Percentiles rank a stretch among this genome's conserved stretches.
Conservation (phyloP, 331 rosid genomes). For the Quercus phellos region DNA sequence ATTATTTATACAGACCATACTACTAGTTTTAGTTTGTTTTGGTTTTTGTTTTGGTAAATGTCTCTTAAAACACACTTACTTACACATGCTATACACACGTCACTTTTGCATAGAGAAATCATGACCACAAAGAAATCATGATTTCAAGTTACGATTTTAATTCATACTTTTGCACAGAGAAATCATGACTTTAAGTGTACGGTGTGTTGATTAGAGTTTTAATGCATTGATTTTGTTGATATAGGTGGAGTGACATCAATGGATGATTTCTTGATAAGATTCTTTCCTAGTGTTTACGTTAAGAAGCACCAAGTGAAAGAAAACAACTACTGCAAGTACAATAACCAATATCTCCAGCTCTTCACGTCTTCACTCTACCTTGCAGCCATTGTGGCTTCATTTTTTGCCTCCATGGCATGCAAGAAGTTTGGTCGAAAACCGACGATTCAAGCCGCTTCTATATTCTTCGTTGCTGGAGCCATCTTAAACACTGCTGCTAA, state of each 20-base stretch:
- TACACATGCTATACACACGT: too few species aligned
- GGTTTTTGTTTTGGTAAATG: not conserved
- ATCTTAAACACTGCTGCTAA: not conserved
- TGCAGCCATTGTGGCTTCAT: constrained; percentile 12
- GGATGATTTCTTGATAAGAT: constrained; percentile 11
- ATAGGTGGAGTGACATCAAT: constrained; percentile 14
- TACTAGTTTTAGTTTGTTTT: not conserved
- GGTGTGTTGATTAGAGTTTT: not conserved
- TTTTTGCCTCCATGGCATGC: constrained; percentile 4
- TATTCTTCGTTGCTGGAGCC: constrained; percentile 9
- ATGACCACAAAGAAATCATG: too few species aligned
- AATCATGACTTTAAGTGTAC: too few species aligned
- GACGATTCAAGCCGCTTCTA: not conserved
- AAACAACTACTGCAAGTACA: constrained; percentile 21
- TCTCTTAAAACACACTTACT: too few species aligned
- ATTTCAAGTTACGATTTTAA: too few species aligned
- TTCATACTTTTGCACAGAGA: too few species aligned
- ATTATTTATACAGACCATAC: too few species aligned
- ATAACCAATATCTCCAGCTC: constrained; percentile 9
- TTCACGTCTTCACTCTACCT: constrained; percentile 26
- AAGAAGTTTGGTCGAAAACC: constrained; percentile 3
- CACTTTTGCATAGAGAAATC: too few species aligned
- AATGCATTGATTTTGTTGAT: not conserved
- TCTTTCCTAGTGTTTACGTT: constrained; percentile 9
- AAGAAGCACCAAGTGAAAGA: not conserved